Evolutionary conservation across 2,329 filamentous ascomycete species (phyloP), one percentile per base, ranked within the genome.

Genomic region (Cercospora sp.): DNA sequence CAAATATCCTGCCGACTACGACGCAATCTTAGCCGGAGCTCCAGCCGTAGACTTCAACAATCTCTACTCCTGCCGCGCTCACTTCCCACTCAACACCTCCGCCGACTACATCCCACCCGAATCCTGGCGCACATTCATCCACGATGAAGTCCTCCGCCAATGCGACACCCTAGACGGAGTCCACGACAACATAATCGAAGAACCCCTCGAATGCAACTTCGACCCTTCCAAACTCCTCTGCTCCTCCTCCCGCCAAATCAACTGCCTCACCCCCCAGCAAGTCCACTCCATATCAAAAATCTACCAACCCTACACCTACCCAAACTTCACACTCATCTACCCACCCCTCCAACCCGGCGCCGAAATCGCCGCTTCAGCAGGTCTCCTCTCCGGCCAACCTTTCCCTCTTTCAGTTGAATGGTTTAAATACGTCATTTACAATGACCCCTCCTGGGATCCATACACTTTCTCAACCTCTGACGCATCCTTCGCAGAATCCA

Each of bases 1-100:
- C 68, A 72, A 75, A 5, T 87, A 82, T 67, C 85, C 86, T 0
- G 76, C 81, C 0, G 85, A 87, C 68, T 87, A 87, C 64, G 85
- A 87, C 69, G 86, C 86, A 16, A 79, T 85, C 16, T 72, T 87
- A 2, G 82, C 85, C 13, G 84, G 84, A 6, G 83, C 80, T 5
- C 77, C 81, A 16, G 79, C 83, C 83, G 79, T 2, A 79, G 76
- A 48, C 81, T 84, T 70, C 70, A 86, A 51, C 78, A 80, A 60
- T 20, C 16, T 36, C 3, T 60, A 60, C 31, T 60, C 58, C 9
- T 60, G 58, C 33, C 28, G 58, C 7, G 58, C 33, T 1, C 58
- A 60, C 10, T 60, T 60, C 26, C 20, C 58, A 6, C 58, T 39
- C 20, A 60, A 60, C 12, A 42, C 5, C 18, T 60, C 58, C 10